Base-by-base conservation (phyloP, 1,284 basidiomycete genomes). In the Malassezia equina region DNA sequence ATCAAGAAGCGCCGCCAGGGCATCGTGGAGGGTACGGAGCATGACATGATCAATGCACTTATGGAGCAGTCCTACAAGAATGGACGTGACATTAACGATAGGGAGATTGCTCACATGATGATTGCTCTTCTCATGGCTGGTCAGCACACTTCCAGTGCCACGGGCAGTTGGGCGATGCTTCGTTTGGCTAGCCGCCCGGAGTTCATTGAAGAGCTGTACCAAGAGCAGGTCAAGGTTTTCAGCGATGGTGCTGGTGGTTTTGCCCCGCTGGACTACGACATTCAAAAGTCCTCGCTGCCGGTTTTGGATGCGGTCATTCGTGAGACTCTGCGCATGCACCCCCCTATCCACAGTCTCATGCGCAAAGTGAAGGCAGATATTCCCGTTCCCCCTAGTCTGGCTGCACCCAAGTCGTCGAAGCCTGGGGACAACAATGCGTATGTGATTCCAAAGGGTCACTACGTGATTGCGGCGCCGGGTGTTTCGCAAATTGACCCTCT, bases 81-180 rank as follows among this genome's bases (percentile, higher is more conserved):
- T 69, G 94, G 94, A 45, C 80, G 82, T 36, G 73, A 80, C 1
- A 81, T 98, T 29, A 81, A 80, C 47, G 89, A 96, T 71, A 84
- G 87, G 62, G 90, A 96, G 76, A 86, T 98, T 60, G 90, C 94
- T 0, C 93, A 96, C 72, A 91, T 96, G 73, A 85, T 98, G 86
- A 77, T 78, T 53, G 77, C 76, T 1, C 61, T 77, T n/a, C 68
- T 78, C n/a, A 76, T 77, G 75, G 93, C 93, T 34, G 94, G 94
- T 24, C 94, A 99, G 77, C 94, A 98, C 78, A 99, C 94, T 0
- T 88, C 86, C 65, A 91, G 90, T 17, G 86, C 93, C 0, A 88
- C 89, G 9, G 83, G 84, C 23, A 84, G 88, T 4, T 99, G 94
- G 94, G 77, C 85, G 1, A 79, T 98, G 34, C 81, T 96, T 45